Base-by-base conservation (phyloP, 257 asterid genomes). In the Fraxinus quadrangulata region DNA sequence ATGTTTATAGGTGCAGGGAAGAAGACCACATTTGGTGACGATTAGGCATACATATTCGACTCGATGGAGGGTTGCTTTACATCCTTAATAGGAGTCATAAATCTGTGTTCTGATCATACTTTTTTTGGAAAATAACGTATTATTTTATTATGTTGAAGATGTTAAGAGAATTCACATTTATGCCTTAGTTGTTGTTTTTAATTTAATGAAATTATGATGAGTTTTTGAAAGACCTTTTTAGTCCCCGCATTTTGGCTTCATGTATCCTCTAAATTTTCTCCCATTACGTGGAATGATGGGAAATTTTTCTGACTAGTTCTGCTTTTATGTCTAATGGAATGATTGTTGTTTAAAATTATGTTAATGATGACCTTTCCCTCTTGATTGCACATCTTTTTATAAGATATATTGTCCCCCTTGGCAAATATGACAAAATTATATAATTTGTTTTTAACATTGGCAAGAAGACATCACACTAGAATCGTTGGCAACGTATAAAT, bases 21-120 rank as follows among this genome's bases (percentile, higher is more conserved):
- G 76, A 86, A 78, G 78, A 86, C 87, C 0, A 86, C 84, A 19
- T 86, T 83, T 45, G 79, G 72, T 28, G 88, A 85, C 4, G 67
- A 59, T 9, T 59, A 59, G 28, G 28, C 10, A n/a, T 4, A 10
- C 24, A 59, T 59, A 6, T 28, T 17, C 24, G 65, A 56, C 30
- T 56, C 67, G 14, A 59, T 1, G 26, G 67, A 59, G 67, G 66
- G 66, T 21, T 56, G 13, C 28, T 21, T 56, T n/a, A n/a, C 28
- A 56, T 56, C 66, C 66, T 12, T 56, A n/a, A 6, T 56, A 21
- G 13, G 28, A 21, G 28, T 23, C 26, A 21, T 21, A n/a, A 7
- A n/a, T n/a, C 3, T 59, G 31, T 59, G 26, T 59, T 21, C 30
- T 21, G 10, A 5, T n/a, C 28, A 59, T 21, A 59, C 67, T 8